Evolutionary conservation across 441 rosid genomes (phyloP).

Genomic region (Jatropha multifida): DNA sequence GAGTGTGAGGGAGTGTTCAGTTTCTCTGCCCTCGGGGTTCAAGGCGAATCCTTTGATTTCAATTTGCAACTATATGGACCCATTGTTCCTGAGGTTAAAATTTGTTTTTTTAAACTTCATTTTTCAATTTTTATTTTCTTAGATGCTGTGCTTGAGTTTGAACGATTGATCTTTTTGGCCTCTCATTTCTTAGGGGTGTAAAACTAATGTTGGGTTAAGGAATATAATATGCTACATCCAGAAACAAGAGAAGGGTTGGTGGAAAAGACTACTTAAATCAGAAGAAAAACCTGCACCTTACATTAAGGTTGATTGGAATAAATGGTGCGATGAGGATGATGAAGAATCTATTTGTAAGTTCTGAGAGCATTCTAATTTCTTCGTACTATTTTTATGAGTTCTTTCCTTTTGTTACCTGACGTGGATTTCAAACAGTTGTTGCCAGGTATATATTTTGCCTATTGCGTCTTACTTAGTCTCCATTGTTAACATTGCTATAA

Average conservation of each 20-base stretch:
- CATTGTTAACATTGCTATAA: too few species aligned
- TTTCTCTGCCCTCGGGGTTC: conserved; percentile 82
- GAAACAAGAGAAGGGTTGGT: conserved; percentile 90
- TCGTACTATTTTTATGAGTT: neutral
- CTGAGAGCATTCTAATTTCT: neutral
- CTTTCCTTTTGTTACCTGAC: neutral
- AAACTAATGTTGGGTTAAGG: conserved; percentile 76
- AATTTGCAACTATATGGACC: conserved; percentile 62
- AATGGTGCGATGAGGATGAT: conserved; percentile 97
- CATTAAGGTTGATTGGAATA: conserved; percentile 97
- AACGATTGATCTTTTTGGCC: neutral
- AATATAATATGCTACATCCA: conserved; percentile 72
- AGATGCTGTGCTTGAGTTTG: neutral
- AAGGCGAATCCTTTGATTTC: conserved; percentile 66
- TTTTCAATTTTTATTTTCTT: neutral
- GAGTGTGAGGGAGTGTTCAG: conserved; percentile 66
- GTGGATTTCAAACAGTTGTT: too few species aligned
- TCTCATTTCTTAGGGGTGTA: conserved; percentile 57
- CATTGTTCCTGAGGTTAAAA: conserved; percentile 56
- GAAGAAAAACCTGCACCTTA: conserved; percentile 96
- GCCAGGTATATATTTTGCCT: neutral
- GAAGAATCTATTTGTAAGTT: conserved; percentile 65
- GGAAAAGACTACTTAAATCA: conserved; percentile 76
- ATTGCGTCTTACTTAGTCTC: neutral
- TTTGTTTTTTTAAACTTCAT: neutral